Percentiles rank a stretch among this genome's conserved stretches.
phyloP scores from a whole-genome alignment of 768 basidiomycete species.

The Kwoniella dendrophila region DNA sequence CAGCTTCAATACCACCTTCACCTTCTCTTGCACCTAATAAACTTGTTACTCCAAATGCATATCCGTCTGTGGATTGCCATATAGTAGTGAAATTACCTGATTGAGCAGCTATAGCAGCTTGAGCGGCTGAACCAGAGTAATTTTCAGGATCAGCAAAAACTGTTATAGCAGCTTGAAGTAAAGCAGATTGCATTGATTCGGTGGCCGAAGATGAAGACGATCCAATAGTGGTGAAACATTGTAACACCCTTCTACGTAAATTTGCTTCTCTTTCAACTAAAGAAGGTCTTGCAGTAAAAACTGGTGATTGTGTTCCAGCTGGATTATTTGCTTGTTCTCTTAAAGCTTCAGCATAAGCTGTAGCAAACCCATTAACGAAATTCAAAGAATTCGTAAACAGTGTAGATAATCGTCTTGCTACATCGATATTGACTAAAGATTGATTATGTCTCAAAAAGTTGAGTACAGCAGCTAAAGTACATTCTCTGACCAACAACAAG shows the following conservation, averaged over 20 bases:
- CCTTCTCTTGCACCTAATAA: constrained; percentile 53
- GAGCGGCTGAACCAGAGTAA: constrained; percentile 67
- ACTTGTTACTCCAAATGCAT: constrained; percentile 85
- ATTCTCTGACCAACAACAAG: constrained; percentile 84
- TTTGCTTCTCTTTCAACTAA: constrained; percentile 79
- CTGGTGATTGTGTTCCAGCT: constrained; percentile 27
- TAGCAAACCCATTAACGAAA: constrained; percentile 81
- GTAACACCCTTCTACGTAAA: constrained; percentile 79
- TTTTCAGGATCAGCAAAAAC: constrained; percentile 89
- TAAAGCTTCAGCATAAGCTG: constrained; percentile 70
- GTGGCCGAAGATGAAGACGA: constrained; percentile 75
- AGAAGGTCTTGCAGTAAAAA: constrained; percentile 57
- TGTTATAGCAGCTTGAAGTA: constrained; percentile 77
- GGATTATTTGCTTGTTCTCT: constrained; percentile 57
- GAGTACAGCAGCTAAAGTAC: constrained; percentile 82
- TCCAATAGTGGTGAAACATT: constrained; percentile 83
- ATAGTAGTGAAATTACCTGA: constrained; percentile 80
- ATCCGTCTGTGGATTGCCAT: constrained; percentile 85
- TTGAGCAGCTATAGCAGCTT: constrained; percentile 76
- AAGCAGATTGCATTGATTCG: constrained; percentile 74
- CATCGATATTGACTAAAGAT: constrained; percentile 80
- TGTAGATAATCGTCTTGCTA: constrained; percentile 82
- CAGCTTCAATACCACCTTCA: constrained; percentile 38
- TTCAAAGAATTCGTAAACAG: constrained; percentile 85
- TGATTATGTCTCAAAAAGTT: constrained; percentile 81